Evolutionary conservation across 106 monocot species (phyloP).

Genomic region (Acorus calamus): DNA sequence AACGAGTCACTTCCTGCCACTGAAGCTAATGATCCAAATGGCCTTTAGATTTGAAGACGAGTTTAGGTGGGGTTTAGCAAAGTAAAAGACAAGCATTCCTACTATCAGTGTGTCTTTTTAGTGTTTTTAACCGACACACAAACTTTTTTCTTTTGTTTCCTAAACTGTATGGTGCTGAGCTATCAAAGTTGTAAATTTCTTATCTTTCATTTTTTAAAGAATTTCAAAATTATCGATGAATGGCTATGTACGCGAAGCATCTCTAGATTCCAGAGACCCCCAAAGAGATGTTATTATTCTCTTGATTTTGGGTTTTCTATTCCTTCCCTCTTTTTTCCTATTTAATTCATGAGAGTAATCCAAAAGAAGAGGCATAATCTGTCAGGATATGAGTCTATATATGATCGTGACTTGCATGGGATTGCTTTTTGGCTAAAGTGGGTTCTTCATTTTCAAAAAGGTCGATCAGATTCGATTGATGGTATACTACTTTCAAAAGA

Average conservation of each 20-base stretch:
- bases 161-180: too few relatives aligned
- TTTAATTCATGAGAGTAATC: constrained; percentile 14
- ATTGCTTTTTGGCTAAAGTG: constrained; percentile 1
- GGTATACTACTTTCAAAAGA: not conserved
- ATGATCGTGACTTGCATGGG: not conserved
- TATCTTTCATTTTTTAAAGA: too few relatives aligned
- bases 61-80: too few relatives aligned
- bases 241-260: constrained; percentile 47
- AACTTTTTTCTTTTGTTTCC: too few relatives aligned
- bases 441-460: constrained; percentile 10
- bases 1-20: constrained; percentile 9
- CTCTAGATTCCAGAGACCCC: constrained; percentile 18
- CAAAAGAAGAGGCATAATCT: constrained; percentile 7
- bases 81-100: too few relatives aligned
- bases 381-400: not conserved
- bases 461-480: constrained; percentile 13
- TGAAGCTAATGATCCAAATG: constrained; percentile 2
- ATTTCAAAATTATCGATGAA: not conserved
- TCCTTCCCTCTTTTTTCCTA: not conserved
- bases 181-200: too few relatives aligned
- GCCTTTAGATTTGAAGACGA: too few relatives aligned
- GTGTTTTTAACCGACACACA: too few relatives aligned
- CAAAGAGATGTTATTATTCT: constrained; percentile 1
- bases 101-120: too few relatives aligned
- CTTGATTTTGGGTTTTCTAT: constrained; percentile 13